Percentiles rank a stretch among this genome's conserved stretches.
These are phyloP conservation scores for Neotropicomus parvogracilis DNA, from an alignment of 1,284 basidiomycete species.

Conservation along the genomic window DNA sequence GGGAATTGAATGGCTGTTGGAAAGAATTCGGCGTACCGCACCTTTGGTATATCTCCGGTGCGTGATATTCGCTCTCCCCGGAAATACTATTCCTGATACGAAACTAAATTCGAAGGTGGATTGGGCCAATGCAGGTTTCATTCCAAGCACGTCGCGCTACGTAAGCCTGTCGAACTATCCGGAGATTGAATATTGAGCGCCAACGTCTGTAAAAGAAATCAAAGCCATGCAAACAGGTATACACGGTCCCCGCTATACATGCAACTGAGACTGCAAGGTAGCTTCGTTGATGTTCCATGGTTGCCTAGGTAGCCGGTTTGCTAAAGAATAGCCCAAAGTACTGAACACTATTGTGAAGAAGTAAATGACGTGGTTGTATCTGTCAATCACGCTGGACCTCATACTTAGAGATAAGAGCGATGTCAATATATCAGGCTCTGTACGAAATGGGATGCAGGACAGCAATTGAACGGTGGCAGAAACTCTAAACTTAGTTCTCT, in stretches of 20 bases:
- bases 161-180: constrained; percentile 11
- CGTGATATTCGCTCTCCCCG: background rate
- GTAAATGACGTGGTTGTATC: too few relatives aligned
- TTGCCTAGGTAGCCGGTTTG: too few relatives aligned
- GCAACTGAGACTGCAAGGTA: too few relatives aligned
- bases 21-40: constrained; percentile 23
- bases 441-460: too few relatives aligned
- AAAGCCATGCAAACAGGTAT: constrained; percentile 22
- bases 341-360: too few relatives aligned
- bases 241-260: background rate
- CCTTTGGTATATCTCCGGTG: constrained; percentile 21
- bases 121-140: constrained; percentile 31
- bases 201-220: constrained; percentile 14
- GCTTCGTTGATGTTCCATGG: too few relatives aligned
- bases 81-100: background rate
- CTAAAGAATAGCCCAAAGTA: too few relatives aligned
- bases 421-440: too few relatives aligned
- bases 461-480: too few relatives aligned
- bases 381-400: too few relatives aligned
- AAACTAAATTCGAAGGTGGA: constrained; percentile 21
- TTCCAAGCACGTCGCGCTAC: constrained; percentile 33
- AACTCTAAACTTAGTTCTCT: too few relatives aligned
- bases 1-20: constrained; percentile 39
- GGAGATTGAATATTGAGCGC: background rate
- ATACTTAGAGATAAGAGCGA: too few relatives aligned